Percentiles rank a stretch among this genome's conserved stretches.
Conservation (phyloP, 176 grass and related monocot genomes). For the Hordeum marinum region DNA sequence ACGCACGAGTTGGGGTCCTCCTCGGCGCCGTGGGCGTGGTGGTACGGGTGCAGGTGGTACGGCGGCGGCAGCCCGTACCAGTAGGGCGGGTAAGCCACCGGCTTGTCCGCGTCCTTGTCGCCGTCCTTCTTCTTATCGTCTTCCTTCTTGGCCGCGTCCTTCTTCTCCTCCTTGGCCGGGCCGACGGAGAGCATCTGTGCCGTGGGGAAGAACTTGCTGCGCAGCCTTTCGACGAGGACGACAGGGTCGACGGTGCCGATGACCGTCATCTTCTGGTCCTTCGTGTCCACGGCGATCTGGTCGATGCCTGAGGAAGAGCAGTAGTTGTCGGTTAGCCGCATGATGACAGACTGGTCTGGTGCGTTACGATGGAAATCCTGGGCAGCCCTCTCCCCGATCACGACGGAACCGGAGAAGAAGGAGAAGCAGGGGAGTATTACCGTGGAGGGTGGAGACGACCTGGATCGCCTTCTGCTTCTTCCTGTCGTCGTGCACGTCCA, state of each 20-base stretch:
- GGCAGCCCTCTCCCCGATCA: neutral
- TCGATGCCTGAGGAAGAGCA: constrained; percentile 46
- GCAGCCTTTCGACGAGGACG: constrained; percentile 43
- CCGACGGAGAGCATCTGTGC: constrained; percentile 42
- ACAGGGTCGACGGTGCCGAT: constrained; percentile 60
- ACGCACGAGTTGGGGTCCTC: constrained; percentile 73
- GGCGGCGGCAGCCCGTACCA: neutral
- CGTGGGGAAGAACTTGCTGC: constrained; percentile 20
- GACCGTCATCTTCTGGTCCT: constrained; percentile 63
- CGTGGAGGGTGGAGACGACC: constrained; percentile 45
- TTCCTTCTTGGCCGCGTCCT: constrained; percentile 20
- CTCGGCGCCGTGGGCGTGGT: constrained; percentile 46
- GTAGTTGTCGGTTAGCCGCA: neutral
- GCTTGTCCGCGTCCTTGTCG: neutral
- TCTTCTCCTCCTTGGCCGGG: constrained; percentile 60
- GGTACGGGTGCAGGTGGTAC: constrained; percentile 12
- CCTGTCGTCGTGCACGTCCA: constrained; percentile 78
- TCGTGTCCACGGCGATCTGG: constrained; percentile 59
- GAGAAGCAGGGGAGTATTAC: neutral
- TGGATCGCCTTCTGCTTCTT: constrained; percentile 79
- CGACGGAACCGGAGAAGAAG: neutral
- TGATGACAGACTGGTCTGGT: neutral
- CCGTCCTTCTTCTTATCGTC: neutral
- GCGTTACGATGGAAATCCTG: neutral
- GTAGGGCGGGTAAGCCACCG: neutral